Base-by-base conservation (phyloP, 2,329 filamentous ascomycete genomes). In the Dendryphion nanum region DNA sequence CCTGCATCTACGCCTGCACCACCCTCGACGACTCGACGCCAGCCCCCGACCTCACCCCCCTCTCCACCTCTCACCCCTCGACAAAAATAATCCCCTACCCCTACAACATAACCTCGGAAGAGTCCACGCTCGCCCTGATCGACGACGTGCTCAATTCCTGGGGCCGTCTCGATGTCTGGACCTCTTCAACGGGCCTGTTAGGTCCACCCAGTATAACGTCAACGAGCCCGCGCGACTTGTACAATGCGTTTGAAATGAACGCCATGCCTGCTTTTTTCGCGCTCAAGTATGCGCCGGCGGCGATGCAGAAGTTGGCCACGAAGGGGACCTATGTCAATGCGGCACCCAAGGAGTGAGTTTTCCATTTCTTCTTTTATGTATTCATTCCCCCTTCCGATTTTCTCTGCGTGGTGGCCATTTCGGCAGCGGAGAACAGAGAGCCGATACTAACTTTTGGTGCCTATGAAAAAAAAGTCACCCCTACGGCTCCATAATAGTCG, bases 401-500 rank as follows among this genome's bases (percentile, higher is more conserved):
- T n/a, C n/a, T n/a, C n/a, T n/a, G n/a, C n/a, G n/a, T n/a, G n/a
- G n/a, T n/a, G n/a, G n/a, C n/a, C n/a, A n/a, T n/a, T n/a, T n/a
- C n/a, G n/a, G n/a, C n/a, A n/a, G n/a, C n/a, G n/a, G n/a, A n/a
- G n/a, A n/a, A n/a, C n/a, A n/a, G n/a, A n/a, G n/a, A n/a, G n/a
- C n/a, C n/a, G n/a, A n/a, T n/a, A n/a, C n/a, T n/a, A n/a, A n/a
- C n/a, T n/a, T n/a, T n/a, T n/a, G n/a, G n/a, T n/a, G n/a, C n/a
- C n/a, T n/a, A n/a, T n/a, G 23, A 3, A 8, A 26, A 10, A 10
- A 26, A 10, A 26, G 23, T 47, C 69, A 73, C 33, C 67, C 70
- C n/a, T 83, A 83, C 51, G 79, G 79, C 3, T 77, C 72, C 46
- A 81, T 83, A 41, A 72, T 83, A 30, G 77, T 83, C n/a, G 77